Base-by-base conservation (phyloP, 163 green algal genomes). In the Scenedesmus sp. region DNA sequence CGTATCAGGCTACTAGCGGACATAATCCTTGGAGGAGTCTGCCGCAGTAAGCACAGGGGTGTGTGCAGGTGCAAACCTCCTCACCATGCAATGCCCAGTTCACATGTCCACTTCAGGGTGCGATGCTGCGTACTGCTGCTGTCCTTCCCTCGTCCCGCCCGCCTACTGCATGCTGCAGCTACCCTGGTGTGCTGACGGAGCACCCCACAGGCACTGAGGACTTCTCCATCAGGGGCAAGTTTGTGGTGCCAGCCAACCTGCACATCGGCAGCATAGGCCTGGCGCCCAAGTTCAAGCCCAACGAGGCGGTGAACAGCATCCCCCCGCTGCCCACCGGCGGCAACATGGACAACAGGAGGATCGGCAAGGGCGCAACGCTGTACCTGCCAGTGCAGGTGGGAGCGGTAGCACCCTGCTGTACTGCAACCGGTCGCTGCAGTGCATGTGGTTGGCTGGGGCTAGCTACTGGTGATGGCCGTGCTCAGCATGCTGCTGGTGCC, bases 251-350 rank as follows among this genome's bases (percentile, higher is more conserved):
- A 2, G 73, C 93, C 65, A 97, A 83, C 72, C 88, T 96, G 56
- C 95, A 97, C 91, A 94, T 97, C 49, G 95, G 95, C 44, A 96
- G 95, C 92, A 95, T 97, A 18, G 94, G 94, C 5, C 65, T 97
- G 53, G 93, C 94, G 0, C 93, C 93, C 9, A 89, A 91, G 37
- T 94, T 92, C 76, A 89, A 92, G 44, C 73, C 86, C 5, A 33
- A 53, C 42, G 49, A 91, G 49, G 33, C 95, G 9, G 92, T 95
- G 0, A 90, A 93, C 89, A 94, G 92, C 40, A 92, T 97, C 18
- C 91, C 93, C 1, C 95, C 94, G 1, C 46, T 85, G 30, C 73
- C 90, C 43, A 91, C 81, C 35, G 95, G 95, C 20, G 95, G 95
- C 24, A 97, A 97, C 86, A 92, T 97, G 56, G 95, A 97, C 81